Evolutionary conservation across 2,329 filamentous ascomycete species (phyloP).

Genomic region (Trichoderma semiorbis): DNA sequence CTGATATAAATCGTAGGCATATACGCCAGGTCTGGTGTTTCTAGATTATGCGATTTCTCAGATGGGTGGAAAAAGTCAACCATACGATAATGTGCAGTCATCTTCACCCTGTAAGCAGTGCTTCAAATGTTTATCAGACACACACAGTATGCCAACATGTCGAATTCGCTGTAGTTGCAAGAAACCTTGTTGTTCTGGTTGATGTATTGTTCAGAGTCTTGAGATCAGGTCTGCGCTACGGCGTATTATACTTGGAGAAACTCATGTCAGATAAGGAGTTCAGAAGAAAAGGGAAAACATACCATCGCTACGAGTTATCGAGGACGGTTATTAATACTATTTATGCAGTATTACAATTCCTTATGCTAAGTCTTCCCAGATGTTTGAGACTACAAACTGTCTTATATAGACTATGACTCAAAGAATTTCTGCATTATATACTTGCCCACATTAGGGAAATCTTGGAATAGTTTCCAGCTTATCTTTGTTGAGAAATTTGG

Average conservation of each 20-base stretch:
- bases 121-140: background rate
- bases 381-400: background rate
- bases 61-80: background rate
- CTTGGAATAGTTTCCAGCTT: background rate
- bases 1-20: background rate
- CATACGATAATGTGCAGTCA: background rate
- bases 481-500: background rate
- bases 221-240: background rate
- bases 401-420: background rate
- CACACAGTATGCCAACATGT: background rate
- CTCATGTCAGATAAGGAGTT: background rate
- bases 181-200: background rate
- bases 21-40: background rate
- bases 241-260: background rate
- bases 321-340: background rate
- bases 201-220: background rate
- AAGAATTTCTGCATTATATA: background rate
- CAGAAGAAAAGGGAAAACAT: background rate
- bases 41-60: background rate
- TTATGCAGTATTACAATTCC: background rate
- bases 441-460: background rate
- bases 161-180: background rate
- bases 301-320: background rate
- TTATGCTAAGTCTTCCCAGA: background rate
- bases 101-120: background rate